Conservation (phyloP, 2,329 filamentous ascomycete genomes). For the Hypoxylon sp. region DNA sequence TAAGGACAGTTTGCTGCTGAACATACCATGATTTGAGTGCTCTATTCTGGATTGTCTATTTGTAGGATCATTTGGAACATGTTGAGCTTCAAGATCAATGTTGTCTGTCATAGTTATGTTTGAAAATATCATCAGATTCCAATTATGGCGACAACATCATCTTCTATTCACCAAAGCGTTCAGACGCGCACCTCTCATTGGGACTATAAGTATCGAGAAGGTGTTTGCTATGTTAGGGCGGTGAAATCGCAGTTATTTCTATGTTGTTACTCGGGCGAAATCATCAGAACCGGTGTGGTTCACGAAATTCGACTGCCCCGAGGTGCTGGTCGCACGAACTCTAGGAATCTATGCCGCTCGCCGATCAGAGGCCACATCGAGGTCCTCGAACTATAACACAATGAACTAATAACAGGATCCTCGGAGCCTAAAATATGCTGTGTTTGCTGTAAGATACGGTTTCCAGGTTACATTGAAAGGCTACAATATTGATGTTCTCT, state of each 20-base stretch:
- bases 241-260: not conserved
- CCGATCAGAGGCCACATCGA: not conserved
- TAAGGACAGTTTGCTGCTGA: not conserved
- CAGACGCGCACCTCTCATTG: not conserved
- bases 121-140: not conserved
- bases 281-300: not conserved
- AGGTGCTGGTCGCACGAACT: not conserved
- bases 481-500: too few species aligned
- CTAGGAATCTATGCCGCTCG: not conserved
- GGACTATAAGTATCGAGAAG: not conserved
- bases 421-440: not conserved
- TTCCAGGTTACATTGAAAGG: not conserved
- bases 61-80: not conserved
- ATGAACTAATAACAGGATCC: not conserved
- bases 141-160: not conserved
- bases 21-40: constrained; percentile 2
- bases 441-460: not conserved
- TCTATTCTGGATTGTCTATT: not conserved
- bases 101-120: not conserved
- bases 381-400: not conserved
- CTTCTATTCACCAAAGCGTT: not conserved
- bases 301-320: constrained; percentile 11
- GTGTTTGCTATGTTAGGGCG: not conserved
- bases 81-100: constrained; percentile 7
- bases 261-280: constrained; percentile 8